Evolutionary conservation across 208 protist genomes (phyloP).

Genomic region (Trypanosoma brucei): DNA sequence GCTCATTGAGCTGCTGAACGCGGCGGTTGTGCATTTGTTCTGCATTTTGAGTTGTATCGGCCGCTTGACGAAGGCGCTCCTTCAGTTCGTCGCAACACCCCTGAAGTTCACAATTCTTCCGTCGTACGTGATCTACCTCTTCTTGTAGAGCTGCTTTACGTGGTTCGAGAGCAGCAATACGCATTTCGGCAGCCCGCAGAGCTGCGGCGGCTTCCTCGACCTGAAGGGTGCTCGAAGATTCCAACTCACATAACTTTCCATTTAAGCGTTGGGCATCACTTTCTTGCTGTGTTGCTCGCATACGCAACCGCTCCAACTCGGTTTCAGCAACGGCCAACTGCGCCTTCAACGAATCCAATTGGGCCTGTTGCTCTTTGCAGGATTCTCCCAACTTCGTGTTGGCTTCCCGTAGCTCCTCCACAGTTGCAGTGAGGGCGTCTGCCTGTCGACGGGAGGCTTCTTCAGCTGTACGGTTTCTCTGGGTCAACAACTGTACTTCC

Average conservation of each 20-base stretch:
- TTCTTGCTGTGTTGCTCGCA: slow-evolving; percentile 23
- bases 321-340: slow-evolving; percentile 19
- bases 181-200: slow-evolving; percentile 32
- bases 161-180: slow-evolving; percentile 29
- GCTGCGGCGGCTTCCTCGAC: slow-evolving; percentile 25
- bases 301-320: slow-evolving; percentile 34
- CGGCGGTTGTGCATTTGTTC: slow-evolving; percentile 17
- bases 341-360: neutral
- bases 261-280: slow-evolving; percentile 34
- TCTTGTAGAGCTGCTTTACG: slow-evolving; percentile 31
- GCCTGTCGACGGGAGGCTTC: slow-evolving; percentile 43
- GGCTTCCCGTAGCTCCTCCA: slow-evolving; percentile 36
- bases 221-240: slow-evolving; percentile 28
- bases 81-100: slow-evolving; percentile 11
- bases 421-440: slow-evolving; percentile 35
- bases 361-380: slow-evolving; percentile 16
- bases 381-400: slow-evolving; percentile 35
- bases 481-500: slow-evolving; percentile 44
- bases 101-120: slow-evolving; percentile 18
- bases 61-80: slow-evolving; percentile 14
- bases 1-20: slow-evolving; percentile 31
- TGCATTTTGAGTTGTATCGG: slow-evolving; percentile 14
- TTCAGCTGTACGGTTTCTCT: slow-evolving; percentile 32
- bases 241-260: slow-evolving; percentile 29
- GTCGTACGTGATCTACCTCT: slow-evolving; percentile 25